Evolutionary conservation across 768 basidiomycete species (phyloP).

Genomic region (Thelephora aurantiotincta): DNA sequence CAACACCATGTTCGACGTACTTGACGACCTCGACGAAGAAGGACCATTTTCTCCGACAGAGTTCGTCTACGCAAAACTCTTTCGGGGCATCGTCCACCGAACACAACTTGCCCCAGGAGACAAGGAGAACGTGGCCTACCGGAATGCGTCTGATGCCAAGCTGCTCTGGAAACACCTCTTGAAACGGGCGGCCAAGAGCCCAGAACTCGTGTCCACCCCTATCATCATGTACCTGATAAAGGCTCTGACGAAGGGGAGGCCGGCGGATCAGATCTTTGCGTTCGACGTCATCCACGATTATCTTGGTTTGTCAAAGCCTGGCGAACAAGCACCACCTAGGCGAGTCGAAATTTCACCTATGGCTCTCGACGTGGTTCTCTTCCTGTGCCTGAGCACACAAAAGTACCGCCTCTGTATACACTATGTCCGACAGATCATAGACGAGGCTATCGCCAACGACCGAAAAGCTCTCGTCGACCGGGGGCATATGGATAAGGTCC

Average conservation of each 20-base stretch:
- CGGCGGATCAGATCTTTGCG: constrained; percentile 49
- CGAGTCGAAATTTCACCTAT: constrained; percentile 29
- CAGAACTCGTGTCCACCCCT: constrained; percentile 40
- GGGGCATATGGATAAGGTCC: constrained; percentile 45
- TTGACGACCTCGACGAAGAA: constrained; percentile 47
- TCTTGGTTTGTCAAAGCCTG: constrained; percentile 41
- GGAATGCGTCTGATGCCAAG: constrained; percentile 52
- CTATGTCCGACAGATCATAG: constrained; percentile 46
- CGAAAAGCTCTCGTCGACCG: constrained; percentile 31
- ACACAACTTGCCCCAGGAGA: constrained; percentile 11
- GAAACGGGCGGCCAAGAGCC: constrained; percentile 31
- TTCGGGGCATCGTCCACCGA: constrained; percentile 30
- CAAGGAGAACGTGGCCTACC: constrained; percentile 13
- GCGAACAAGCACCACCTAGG: constrained; percentile 22
- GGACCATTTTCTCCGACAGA: constrained; percentile 49
- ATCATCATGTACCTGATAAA: constrained; percentile 37
- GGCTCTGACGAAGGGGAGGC: constrained; percentile 39
- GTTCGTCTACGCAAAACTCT: constrained; percentile 51
- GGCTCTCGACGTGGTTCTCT: constrained; percentile 39
- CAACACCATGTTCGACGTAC: constrained; percentile 65
- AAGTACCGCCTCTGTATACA: constrained; percentile 35
- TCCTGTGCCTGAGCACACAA: constrained; percentile 35
- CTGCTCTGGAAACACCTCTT: constrained; percentile 57
- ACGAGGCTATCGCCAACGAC: constrained; percentile 19
- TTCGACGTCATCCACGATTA: constrained; percentile 49